Conservation (phyloP, 78 protist species). For the Dictyostelium intermedium region DNA sequence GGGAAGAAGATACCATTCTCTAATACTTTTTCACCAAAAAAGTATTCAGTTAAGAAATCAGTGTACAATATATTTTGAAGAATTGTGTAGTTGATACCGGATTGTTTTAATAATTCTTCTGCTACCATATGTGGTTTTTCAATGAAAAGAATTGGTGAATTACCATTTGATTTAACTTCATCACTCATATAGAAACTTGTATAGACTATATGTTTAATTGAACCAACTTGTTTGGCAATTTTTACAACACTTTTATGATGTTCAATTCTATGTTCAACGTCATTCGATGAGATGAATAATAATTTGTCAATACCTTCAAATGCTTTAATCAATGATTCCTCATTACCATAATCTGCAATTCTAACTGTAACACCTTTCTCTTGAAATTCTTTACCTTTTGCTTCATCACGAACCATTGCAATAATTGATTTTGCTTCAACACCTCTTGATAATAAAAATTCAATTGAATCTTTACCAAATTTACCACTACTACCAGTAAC, state of each 20-base stretch:
- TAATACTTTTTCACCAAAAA: background rate
- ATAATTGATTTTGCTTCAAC: background rate
- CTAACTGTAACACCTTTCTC: background rate
- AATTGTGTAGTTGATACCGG: background rate
- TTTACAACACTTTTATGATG: slow-evolving; percentile 13
- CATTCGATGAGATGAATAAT: slow-evolving; percentile 20
- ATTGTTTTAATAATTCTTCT: background rate
- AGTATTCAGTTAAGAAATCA: slow-evolving; percentile 1
- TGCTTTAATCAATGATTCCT: background rate
- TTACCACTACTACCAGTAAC: slow-evolving; percentile 16
- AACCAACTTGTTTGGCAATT: background rate
- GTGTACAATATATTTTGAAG: slow-evolving; percentile 2
- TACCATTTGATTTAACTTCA: background rate
- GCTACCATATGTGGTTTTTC: background rate
- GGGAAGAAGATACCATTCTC: slow-evolving; percentile 24
- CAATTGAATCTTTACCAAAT: slow-evolving; percentile 7
- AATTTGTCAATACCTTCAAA: slow-evolving; percentile 7
- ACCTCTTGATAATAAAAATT: background rate
- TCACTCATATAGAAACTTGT: slow-evolving; percentile 14
- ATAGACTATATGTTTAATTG: background rate
- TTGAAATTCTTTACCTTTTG: background rate
- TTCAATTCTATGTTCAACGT: background rate
- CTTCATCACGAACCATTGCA: slow-evolving; percentile 12
- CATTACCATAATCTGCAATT: slow-evolving; percentile 15
- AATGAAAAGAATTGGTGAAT: background rate